Evolutionary conservation across 2,329 filamentous ascomycete genomes (phyloP), one percentile per base, ranked within the genome.

Genomic region (Botrytis cinerea): DNA sequence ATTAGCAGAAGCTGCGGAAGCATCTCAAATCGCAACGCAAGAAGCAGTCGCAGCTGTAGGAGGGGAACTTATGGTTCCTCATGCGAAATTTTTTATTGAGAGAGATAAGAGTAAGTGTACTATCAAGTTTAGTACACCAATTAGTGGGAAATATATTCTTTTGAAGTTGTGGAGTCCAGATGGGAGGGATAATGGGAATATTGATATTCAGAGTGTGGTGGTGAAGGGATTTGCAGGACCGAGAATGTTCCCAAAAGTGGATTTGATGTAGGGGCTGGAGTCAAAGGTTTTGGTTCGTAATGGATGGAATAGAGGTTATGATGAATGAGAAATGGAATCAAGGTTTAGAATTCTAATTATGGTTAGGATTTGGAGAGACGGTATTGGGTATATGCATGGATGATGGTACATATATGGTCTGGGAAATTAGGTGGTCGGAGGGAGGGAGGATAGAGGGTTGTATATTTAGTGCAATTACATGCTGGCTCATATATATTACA

Each of bases 131-230:
- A 89, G 95, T 78, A 92, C 93, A 73, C 91, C 92, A 0, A 88
- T 96, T 74, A 93, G 93, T 18, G 93, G 93, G 8, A 89, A 93
- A 73, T 97, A 92, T 81, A 92, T 98, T 70, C 83, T 98, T 60
- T 85, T 98, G 76, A 98, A 98, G 85, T 89, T 98, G 81, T 98
- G 94, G 93, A 94, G 91, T 78, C 92, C 92, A 2, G 88, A 89
- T 74, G 87, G 89, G 40, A 89, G 91, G 66, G 86, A 88, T 6
- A 78, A 81, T 8, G 85, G 85, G 74, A 97, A 97, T 79, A 97
- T 98, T 76, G 94, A 97, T 80, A 94, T 98, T 57, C 92, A 97
- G 81, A 93, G 91, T 63, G 91, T 98, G 38, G 88, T 94, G 73
- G 92, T 91, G 1, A 91, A 92, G 79, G 95, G 95, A 0, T 98